Evolutionary conservation across 2,329 filamentous ascomycete species (phyloP).

Genomic region (Nemania abortiva): DNA sequence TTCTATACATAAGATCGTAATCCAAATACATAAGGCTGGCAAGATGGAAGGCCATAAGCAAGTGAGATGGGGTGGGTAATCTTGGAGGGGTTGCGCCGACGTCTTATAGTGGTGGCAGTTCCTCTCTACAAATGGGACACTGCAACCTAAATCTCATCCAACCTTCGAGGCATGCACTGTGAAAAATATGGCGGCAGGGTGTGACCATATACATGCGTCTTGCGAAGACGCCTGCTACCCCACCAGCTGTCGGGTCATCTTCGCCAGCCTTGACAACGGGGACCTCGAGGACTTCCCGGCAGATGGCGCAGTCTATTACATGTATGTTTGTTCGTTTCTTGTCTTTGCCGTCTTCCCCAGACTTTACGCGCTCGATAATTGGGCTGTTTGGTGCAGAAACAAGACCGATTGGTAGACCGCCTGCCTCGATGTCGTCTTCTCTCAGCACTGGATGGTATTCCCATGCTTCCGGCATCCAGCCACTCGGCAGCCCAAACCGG

Average conservation of each 20-base stretch:
- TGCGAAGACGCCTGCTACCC: constrained; percentile 77
- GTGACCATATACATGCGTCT: constrained; percentile 95
- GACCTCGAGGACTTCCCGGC: constrained; percentile 90
- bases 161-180: constrained; percentile 89
- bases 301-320: constrained; percentile 92
- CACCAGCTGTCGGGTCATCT: constrained; percentile 61
- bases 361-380: constrained; percentile 51
- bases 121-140: constrained; percentile 95
- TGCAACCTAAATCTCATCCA: constrained; percentile 96
- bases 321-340: constrained; percentile 55
- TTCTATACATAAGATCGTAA: not conserved
- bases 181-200: constrained; percentile 95
- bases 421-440: constrained; percentile 83
- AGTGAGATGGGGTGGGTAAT: not conserved
- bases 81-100: not conserved
- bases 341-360: constrained; percentile 42
- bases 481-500: constrained; percentile 82
- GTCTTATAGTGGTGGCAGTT: constrained; percentile 80
- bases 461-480: constrained; percentile 81
- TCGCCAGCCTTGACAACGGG: constrained; percentile 76
- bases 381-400: constrained; percentile 54
- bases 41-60: not conserved
- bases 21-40: not conserved
- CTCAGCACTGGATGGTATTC: constrained; percentile 94
- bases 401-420: constrained; percentile 83